Conservation (phyloP, 169 alveolate species). For the Plasmodium coatneyi region DNA sequence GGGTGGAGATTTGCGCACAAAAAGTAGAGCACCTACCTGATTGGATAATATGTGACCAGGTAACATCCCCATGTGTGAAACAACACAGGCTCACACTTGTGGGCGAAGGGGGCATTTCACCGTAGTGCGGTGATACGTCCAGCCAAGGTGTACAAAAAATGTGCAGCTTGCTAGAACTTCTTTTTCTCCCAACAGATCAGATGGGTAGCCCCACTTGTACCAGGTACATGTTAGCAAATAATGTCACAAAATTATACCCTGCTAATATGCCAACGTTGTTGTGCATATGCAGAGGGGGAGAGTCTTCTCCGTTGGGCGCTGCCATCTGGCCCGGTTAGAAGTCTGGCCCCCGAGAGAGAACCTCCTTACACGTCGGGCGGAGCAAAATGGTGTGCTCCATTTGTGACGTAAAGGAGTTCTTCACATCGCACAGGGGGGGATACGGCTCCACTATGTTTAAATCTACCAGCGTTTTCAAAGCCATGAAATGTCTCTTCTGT, state of each 20-base stretch:
- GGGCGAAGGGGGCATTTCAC: background rate
- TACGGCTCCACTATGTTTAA: conserved; percentile 97
- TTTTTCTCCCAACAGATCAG: background rate
- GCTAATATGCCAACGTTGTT: background rate
- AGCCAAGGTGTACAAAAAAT: background rate
- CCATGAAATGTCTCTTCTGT: conserved; percentile 93
- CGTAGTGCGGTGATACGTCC: background rate
- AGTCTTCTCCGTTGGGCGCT: background rate
- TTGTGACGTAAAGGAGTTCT: conserved; percentile 98
- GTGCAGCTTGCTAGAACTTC: background rate
- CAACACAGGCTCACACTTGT: background rate
- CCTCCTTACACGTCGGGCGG: conserved; percentile 98
- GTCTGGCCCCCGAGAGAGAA: conserved; percentile 98
- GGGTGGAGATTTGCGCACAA: background rate
- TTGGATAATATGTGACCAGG: background rate
- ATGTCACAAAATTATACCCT: background rate
- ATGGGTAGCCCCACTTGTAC: background rate
- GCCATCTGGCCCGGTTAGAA: conserved; percentile 81
- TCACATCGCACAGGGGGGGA: conserved; percentile 98
- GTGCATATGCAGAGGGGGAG: background rate
- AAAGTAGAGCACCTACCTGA: background rate
- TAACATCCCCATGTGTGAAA: background rate
- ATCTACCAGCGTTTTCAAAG: conserved; percentile 95
- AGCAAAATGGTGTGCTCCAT: conserved; percentile 99
- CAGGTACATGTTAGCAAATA: background rate